A percentile compares a stretch with the other conserved stretches of the same genome.
These are phyloP conservation scores for Russula compacta DNA, from an alignment of 768 basidiomycete genomes.

Conservation along the genomic window DNA sequence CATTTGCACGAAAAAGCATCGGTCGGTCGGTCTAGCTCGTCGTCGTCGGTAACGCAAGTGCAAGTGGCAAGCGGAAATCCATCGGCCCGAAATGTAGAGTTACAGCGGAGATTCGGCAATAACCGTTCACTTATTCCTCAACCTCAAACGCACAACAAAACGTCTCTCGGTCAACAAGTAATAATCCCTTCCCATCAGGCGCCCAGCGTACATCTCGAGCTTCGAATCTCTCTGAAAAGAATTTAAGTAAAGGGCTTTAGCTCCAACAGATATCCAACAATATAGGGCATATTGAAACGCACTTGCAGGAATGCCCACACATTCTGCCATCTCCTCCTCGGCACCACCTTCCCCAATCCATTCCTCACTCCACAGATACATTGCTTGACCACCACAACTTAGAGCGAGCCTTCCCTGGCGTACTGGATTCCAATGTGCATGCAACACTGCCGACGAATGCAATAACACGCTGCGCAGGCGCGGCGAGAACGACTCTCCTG, in stretches of 20 bases:
- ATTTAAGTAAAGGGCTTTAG: not conserved
- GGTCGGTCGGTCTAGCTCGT: constrained; percentile 6
- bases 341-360: constrained; percentile 50
- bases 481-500: constrained; percentile 49
- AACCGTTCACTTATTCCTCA: constrained; percentile 8
- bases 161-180: constrained; percentile 63
- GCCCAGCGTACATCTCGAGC: constrained; percentile 67
- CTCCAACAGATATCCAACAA: not conserved
- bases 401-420: constrained; percentile 61
- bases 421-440: constrained; percentile 78
- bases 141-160: constrained; percentile 45
- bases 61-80: no score
- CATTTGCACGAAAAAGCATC: constrained; percentile 19
- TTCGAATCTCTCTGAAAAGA: constrained; percentile 53
- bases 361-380: constrained; percentile 80
- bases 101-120: constrained; percentile 13
- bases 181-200: constrained; percentile 76
- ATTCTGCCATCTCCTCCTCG: constrained; percentile 78
- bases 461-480: constrained; percentile 56
- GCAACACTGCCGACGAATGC: constrained; percentile 53
- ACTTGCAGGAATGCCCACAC: constrained; percentile 84
- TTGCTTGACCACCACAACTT: constrained; percentile 55
- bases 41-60: constrained; percentile 6
- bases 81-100: not conserved
- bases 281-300: constrained; percentile 27